Evolutionary conservation across 2,329 filamentous ascomycete genomes (phyloP), one percentile per base, ranked within the genome.

Genomic region (Paracoccidioides brasiliensis): DNA sequence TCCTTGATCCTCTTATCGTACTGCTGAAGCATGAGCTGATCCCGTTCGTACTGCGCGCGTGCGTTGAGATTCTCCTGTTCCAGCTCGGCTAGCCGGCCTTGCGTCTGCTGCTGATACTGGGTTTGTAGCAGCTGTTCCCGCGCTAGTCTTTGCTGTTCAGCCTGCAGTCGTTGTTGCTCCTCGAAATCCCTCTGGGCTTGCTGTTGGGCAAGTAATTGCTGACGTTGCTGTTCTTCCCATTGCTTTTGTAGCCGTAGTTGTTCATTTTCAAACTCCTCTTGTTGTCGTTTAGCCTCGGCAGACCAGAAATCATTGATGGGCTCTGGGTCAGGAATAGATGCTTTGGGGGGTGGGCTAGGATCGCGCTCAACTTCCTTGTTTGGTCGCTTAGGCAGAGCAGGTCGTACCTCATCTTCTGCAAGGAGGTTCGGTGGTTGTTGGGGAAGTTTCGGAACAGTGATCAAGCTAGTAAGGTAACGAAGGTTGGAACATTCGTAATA

Each of bases 401-500:
- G 90, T 12, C 86, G 85, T 52, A 85, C 81, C 54, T 91, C 89
- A 59, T 95, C 90, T 65, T 95, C 90, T 22, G 83, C 82, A 14
- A 96, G 78, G 42, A 97, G 78, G 64, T 88, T 97, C 0, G 93
- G 93, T 0, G 93, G 88, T 55, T 97, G 90, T 72, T 95, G 88
- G 0, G 93, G 90, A 52, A 98, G 80, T 70, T 96, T 97, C 0
- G 93, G 93, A 5, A 98, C 89, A 1, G 89, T 95, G 66, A 98
- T 97, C 53, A 98, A 78, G 65, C 90, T 95, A 12, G 93, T 98
- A 51, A 98, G 80, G 69, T 98, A 98, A 63, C 93, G 86, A 55
- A 98, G 79, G 70, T 97, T 98, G 9, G 93, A 96, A 73, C 93
- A 98, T 73, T 98, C 93, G 72, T 97, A 97, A 74, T 98, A 98